Evolutionary conservation across 768 basidiomycete species (phyloP).

Genomic region (Psilocybe cubensis): DNA sequence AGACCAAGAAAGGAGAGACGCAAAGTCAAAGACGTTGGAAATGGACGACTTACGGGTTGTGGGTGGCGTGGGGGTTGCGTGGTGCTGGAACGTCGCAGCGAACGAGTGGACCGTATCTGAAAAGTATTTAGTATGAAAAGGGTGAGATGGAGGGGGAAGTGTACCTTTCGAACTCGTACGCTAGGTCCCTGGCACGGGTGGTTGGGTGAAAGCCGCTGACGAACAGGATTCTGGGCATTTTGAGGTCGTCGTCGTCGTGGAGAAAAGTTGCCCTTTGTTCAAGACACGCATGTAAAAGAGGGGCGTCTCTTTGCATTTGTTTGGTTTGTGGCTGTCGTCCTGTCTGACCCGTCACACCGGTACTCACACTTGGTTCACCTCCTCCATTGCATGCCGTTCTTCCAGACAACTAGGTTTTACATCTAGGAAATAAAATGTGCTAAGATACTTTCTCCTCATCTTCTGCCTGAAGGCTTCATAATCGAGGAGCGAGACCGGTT

Average conservation of each 20-base stretch:
- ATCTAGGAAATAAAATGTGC: too few species aligned
- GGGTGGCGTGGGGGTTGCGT: conserved; percentile 71
- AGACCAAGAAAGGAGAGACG: conserved; percentile 22
- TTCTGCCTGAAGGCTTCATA: too few species aligned
- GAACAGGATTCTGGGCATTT: conserved; percentile 81
- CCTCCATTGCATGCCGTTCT: too few species aligned
- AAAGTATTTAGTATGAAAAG: background rate
- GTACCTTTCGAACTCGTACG: conserved; percentile 87
- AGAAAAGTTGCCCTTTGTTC: conserved; percentile 1
- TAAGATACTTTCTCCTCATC: too few species aligned
- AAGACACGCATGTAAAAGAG: conserved; percentile 13
- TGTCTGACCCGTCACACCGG: background rate
- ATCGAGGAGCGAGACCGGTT: too few species aligned
- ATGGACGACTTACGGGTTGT: conserved; percentile 78
- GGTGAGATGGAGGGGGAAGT: conserved; percentile 17
- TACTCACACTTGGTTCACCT: too few species aligned
- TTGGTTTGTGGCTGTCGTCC: conserved; percentile 18
- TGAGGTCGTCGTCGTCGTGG: conserved; percentile 1
- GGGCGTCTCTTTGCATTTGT: conserved; percentile 17
- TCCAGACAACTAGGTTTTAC: too few species aligned
- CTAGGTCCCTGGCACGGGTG: conserved; percentile 84
- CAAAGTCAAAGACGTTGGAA: conserved; percentile 7
- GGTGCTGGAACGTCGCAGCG: conserved; percentile 92
- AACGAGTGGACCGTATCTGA: conserved; percentile 79
- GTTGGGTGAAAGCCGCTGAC: conserved; percentile 84